Base-by-base conservation (phyloP, 2,329 filamentous ascomycete species). In the Coniochaeta pulveracea region DNA sequence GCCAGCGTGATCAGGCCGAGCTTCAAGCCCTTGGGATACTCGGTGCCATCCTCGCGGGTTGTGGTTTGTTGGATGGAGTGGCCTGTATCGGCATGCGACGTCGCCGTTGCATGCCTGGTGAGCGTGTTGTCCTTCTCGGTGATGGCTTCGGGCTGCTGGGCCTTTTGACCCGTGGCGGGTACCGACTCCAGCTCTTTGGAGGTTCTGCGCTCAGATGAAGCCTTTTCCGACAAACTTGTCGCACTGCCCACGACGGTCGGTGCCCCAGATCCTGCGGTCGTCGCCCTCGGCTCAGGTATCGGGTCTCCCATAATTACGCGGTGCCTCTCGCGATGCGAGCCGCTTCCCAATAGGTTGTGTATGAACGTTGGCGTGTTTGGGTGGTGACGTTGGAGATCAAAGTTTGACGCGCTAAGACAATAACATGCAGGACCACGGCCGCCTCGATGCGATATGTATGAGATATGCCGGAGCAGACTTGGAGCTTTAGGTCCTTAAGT, bases 1-100 rank as follows among this genome's bases (percentile, higher is more conserved):
- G 61, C 61, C 5, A 62, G 43, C n/a, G 51, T 51, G 37, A 66
- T 62, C 7, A 65, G 41, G 3, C 5, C 25, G 7, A 63, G 51
- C 36, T 53, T 56, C 17, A 48, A 8, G 21, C 58, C 58, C 0
- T 37, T 42, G 0, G 58, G 56, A 37, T 63, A 63, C 30, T 54
- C 50, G 6, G 46, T 37, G 19, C 57, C 57, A 41, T 61, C 57
- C 30, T 59, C 54, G 31, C 57, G 47, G 4, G 56, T 57, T 16
- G 42, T 37, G 6, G 43, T 42, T 16, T 38, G 46, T 11, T 41
- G 39, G 17, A 56, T 37, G 4, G 40, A 24, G 18, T 38, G 31
- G 36, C 50, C 46, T 15, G 46, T 30, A 14, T 46, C 45, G 30
- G 18, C 28, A 3, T 21, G 10, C 18, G 48, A 51, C 2, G 37